These are phyloP conservation scores for Chalciporus sphaerocephalus DNA, from an alignment of 768 basidiomycete genomes.

Conservation along the genomic window DNA sequence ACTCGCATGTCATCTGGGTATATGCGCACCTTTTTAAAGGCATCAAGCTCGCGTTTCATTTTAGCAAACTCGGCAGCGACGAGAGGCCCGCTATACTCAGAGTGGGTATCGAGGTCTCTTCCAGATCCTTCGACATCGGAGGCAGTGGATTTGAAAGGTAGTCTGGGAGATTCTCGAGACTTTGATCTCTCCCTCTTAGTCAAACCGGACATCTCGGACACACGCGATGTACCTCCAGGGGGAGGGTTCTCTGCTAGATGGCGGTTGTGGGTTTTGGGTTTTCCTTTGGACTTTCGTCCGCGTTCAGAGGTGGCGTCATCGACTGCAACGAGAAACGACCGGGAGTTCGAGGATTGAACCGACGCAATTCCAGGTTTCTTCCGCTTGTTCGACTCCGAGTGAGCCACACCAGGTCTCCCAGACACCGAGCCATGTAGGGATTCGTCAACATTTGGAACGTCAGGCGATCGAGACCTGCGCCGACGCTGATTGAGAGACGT, in stretches of 20 bases:
- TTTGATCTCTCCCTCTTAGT: conserved; percentile 34
- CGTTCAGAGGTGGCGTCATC: conserved; percentile 29
- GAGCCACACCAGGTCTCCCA: conserved; percentile 20
- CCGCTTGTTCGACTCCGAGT: conserved; percentile 26
- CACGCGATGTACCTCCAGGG: conserved; percentile 9
- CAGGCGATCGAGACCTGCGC: conserved; percentile 35
- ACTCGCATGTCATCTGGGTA: not conserved
- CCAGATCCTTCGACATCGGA: conserved; percentile 30
- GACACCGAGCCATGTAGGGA: not conserved
- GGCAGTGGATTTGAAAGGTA: conserved; percentile 18
- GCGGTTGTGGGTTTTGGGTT: conserved; percentile 26
- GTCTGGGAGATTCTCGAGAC: conserved; percentile 31
- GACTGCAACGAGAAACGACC: conserved; percentile 26
- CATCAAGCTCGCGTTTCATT: conserved; percentile 55
- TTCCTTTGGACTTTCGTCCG: conserved; percentile 30
- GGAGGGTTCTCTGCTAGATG: conserved; percentile 17
- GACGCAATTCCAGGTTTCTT: conserved; percentile 24
- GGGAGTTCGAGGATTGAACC: conserved; percentile 14
- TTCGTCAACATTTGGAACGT: not conserved
- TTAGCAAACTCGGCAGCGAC: conserved; percentile 49
- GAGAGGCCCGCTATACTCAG: conserved; percentile 32
- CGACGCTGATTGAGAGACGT: conserved; percentile 21
- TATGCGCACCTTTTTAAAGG: conserved; percentile 42
- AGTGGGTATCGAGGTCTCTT: conserved; percentile 18
- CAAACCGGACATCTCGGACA: conserved; percentile 1